Conservation (phyloP, 371 early-diverging fungal genomes). For the Coemansia sp. region DNA sequence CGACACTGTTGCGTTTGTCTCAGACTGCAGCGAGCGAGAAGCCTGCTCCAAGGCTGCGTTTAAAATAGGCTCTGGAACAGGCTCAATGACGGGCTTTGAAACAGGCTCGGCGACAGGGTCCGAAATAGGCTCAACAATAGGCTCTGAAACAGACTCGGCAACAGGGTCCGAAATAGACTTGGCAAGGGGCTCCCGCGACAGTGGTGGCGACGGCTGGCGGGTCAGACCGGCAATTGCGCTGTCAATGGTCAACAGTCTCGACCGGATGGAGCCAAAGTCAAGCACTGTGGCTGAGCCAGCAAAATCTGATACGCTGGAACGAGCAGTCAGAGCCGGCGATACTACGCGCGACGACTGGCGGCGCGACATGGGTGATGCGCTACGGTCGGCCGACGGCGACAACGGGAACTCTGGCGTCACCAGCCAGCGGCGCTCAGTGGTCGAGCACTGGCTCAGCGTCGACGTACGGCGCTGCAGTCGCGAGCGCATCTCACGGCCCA, state of each 20-base stretch:
- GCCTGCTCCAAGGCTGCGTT: too few species aligned
- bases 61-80: too few species aligned
- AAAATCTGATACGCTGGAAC: conserved; percentile 42
- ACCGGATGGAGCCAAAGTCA: conserved; percentile 4
- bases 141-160: not conserved
- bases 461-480: conserved; percentile 28
- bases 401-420: conserved; percentile 19
- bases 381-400: conserved; percentile 12
- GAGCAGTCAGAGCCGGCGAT: conserved; percentile 35
- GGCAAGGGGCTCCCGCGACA: not conserved
- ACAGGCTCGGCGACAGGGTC: not conserved
- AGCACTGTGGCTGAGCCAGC: not conserved
- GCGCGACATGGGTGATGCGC: conserved; percentile 13
- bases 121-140: too few species aligned
- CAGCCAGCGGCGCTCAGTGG: conserved; percentile 49
- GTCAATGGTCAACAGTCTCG: conserved; percentile 17
- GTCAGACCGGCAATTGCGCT: conserved; percentile 4
- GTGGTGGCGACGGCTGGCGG: conserved; percentile 7
- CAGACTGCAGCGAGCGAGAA: not conserved
- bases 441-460: conserved; percentile 48
- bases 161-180: not conserved
- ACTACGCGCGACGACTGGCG: conserved; percentile 29
- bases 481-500: not conserved
- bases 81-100: too few species aligned
- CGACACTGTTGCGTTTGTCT: not conserved